Evolutionary conservation across 2,329 filamentous ascomycete species (phyloP), one percentile per base, ranked within the genome.

Genomic region (Saccharata proteae): DNA sequence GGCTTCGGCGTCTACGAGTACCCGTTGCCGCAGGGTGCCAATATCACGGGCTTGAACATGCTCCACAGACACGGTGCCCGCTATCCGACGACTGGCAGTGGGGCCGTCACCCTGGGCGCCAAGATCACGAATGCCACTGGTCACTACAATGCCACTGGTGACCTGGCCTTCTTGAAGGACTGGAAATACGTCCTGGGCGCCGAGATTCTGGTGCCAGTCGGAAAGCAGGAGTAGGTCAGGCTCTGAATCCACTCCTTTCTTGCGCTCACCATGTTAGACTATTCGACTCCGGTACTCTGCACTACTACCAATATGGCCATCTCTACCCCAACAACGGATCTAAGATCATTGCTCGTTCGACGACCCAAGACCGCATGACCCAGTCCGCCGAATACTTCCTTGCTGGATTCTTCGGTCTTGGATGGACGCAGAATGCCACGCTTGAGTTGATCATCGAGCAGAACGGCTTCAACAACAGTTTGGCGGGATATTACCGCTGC

Each of bases 301-400:
- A 83, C 48, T 75, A 75, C 42, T 84, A 83, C 53, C 72, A 77
- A 58, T 83, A 83, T 45, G 73, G 70, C 5, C 65, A 71, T 38
- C 57, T 85, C 14, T 83, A 82, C 44, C 54, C 57, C 6, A 77
- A 83, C 43, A 72, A 79, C 4, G 67, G 71, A 34, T 76, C 66
- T 53, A 84, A 81, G 56, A 74, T 85, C 37, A 70, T 84, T 35
- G 77, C 74, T 11, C 67, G 80, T 16, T 82, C 78, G 1, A 83
- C 79, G 1, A 81, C 79, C 1, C 77, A 85, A 49, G 74, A 81
- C 47, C 72, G 80, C 15, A 85, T 85, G 80, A 60, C 79, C 14
- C 76, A 84, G 49, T 77, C 69, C 22, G 79, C 79, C 3, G 79
- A 85, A 52, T 79, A 85, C 52, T 85, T 83, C 54, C 58, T 84